Evolutionary conservation across 192 early-diverging fungal species (phyloP).

Genomic region (Diversispora epigaea): DNA sequence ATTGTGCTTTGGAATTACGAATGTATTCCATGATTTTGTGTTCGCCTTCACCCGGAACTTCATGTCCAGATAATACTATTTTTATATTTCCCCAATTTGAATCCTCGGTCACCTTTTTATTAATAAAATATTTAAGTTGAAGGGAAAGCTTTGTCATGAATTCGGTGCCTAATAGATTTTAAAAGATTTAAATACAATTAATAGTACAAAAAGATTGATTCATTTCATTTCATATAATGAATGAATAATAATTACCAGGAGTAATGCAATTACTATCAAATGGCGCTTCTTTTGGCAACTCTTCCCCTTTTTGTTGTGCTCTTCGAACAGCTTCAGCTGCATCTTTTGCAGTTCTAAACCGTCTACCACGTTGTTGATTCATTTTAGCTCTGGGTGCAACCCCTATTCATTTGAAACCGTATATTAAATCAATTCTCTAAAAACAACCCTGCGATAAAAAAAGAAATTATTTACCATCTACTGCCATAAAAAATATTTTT

Average conservation of each 20-base stretch:
- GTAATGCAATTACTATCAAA: slow-evolving; percentile 99
- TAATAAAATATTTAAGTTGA: slow-evolving; percentile 87
- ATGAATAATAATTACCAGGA: slow-evolving; percentile 58
- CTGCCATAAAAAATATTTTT: slow-evolving; percentile 93
- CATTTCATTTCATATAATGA: not conserved
- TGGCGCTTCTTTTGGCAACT: slow-evolving; percentile 62
- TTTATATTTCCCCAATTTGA: slow-evolving; percentile 87
- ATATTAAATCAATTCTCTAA: not conserved
- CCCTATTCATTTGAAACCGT: slow-evolving; percentile 39
- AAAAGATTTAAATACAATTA: not conserved
- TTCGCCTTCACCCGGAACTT: slow-evolving; percentile 97
- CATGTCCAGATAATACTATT: slow-evolving; percentile 91
- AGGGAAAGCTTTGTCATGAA: slow-evolving; percentile 92
- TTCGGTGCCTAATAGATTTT: slow-evolving; percentile 64
- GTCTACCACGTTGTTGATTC: slow-evolving; percentile 97
- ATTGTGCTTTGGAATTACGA: slow-evolving; percentile 75
- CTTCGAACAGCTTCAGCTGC: slow-evolving; percentile 61
- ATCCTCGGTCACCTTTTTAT: slow-evolving; percentile 84
- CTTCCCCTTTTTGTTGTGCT: slow-evolving; percentile 69
- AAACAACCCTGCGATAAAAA: not conserved
- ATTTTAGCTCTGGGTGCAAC: slow-evolving; percentile 99
- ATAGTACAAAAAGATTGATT: not conserved
- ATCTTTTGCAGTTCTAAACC: slow-evolving; percentile 94
- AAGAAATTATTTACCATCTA: slow-evolving; percentile 62
- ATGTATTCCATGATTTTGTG: slow-evolving; percentile 99